Evolutionary conservation across 148 eudicot genomes (phyloP).

Genomic region (Talinum fruticosum): DNA sequence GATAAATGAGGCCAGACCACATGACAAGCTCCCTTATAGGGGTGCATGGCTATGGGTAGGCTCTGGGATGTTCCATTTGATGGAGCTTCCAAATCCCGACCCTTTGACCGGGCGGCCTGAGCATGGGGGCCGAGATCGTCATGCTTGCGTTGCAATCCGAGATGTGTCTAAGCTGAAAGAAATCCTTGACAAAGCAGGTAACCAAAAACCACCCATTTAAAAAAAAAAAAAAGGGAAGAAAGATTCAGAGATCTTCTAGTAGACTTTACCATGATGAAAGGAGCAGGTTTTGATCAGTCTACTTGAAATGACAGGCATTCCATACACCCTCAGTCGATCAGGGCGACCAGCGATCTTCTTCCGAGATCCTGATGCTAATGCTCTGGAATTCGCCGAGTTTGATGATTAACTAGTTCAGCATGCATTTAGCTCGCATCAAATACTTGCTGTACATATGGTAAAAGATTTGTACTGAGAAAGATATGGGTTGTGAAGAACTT

Average conservation of each 20-base stretch:
- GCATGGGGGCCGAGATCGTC: conserved; percentile 96
- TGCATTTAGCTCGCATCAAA: not conserved
- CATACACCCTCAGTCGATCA: conserved; percentile 86
- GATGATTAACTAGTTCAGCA: conserved; percentile 21
- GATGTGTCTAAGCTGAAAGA: conserved; percentile 84
- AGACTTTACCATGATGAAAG: not conserved
- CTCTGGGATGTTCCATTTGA: conserved; percentile 91
- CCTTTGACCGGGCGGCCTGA: conserved; percentile 90
- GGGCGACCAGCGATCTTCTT: conserved; percentile 95
- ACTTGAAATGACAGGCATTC: conserved; percentile 51
- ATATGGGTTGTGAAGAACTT: not conserved
- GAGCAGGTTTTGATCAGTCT: not conserved
- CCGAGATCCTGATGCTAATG: conserved; percentile 91
- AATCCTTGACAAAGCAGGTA: conserved; percentile 79
- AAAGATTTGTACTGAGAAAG: not conserved
- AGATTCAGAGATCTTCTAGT: not conserved
- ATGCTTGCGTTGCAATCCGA: conserved; percentile 69
- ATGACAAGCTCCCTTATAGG: conserved; percentile 93
- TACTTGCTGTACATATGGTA: not conserved
- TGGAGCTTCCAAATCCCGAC: conserved; percentile 99
- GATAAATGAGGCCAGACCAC: conserved; percentile 94
- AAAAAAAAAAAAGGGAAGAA: not conserved
- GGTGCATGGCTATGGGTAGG: conserved; percentile 99
- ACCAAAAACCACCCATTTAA: not conserved
- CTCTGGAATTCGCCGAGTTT: conserved; percentile 83